Base-by-base conservation (phyloP, 2,329 filamentous ascomycete species). In the Aspergillus glaucus region DNA sequence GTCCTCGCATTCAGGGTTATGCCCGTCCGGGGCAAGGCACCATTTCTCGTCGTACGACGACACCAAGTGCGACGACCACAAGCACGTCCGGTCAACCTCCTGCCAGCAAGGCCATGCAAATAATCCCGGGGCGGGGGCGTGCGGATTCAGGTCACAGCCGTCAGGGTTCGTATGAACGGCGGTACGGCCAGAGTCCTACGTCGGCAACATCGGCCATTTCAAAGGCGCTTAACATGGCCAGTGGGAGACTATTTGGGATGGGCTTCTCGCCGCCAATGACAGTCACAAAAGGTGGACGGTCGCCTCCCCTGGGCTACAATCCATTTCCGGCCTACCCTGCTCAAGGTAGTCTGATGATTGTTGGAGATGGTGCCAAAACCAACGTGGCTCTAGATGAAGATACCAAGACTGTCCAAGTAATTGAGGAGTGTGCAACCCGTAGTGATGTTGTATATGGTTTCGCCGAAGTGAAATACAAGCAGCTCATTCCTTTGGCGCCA, bases 381-480 rank as follows among this genome's bases (percentile, higher is more conserved):
- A 77, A 74, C 32, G 68, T 74, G 3, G 78, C 79, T 3, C 72
- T 82, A 17, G 90, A 96, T 55, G 91, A 96, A 62, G 93, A 97
- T 63, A 76, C 79, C 14, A 82, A 81, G 55, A 84, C 87, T 37
- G 83, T 92, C 2, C 86, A 90, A 61, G 79, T 82, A 41, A 90
- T 97, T 49, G 92, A 98, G 66, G 91, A 97, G 59, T 86, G 88
- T 55, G 93, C 93, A 1, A 93, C 90, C 28, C 80, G 91, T 36
- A 96, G 91, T 63, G 91, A 98, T 66, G 93, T 96, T 42, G 91
- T 98, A 2, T 98, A 91, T 66, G 91, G 92, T 3, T 97, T 98
- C 69, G 93, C 93, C 5, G 92, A 98, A 71, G 92, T 98, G 63
- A 98, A 98, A 70, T 96, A 94, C 71, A 93, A 94, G 69, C 93